Percentiles rank a stretch among this genome's conserved stretches.
These are phyloP conservation scores for Zygoascus sp. DNA, from an alignment of 1,139 yeast species.

Conservation along the genomic window DNA sequence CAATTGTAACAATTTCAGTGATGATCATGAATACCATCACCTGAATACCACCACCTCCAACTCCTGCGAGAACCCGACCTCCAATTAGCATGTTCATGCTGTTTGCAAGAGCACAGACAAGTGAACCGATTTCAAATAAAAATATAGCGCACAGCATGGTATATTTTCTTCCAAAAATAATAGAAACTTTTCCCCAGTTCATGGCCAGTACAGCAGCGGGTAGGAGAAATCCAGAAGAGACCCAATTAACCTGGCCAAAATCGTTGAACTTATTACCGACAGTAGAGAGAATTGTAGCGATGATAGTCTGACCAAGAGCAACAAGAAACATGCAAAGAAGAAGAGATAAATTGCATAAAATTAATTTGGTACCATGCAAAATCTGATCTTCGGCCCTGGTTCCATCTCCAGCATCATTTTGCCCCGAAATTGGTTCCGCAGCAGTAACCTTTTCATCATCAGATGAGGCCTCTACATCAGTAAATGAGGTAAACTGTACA, in stretches of 20 bases:
- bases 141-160: conserved; percentile 21
- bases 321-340: conserved; percentile 5
- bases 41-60: conserved; percentile 71
- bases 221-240: neutral
- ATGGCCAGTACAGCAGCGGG: neutral
- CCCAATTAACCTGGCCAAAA: conserved; percentile 1
- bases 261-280: neutral
- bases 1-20: conserved; percentile 57
- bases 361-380: conserved; percentile 9
- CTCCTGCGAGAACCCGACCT: conserved; percentile 65
- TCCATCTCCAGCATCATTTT: conserved; percentile 14
- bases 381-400: conserved; percentile 8
- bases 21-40: conserved; percentile 56
- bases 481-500: too few species aligned
- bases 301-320: neutral
- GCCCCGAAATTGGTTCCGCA: too few species aligned
- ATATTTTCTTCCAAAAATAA: conserved; percentile 27
- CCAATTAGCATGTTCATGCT: conserved; percentile 58
- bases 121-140: conserved; percentile 37
- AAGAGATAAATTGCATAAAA: conserved; percentile 4
- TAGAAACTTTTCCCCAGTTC: neutral
- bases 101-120: conserved; percentile 54
- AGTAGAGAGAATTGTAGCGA: neutral
- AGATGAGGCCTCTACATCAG: too few species aligned
- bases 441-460: too few species aligned